Conservation (phyloP, 169 alveolate genomes). For the Amoebophrya sp. region DNA sequence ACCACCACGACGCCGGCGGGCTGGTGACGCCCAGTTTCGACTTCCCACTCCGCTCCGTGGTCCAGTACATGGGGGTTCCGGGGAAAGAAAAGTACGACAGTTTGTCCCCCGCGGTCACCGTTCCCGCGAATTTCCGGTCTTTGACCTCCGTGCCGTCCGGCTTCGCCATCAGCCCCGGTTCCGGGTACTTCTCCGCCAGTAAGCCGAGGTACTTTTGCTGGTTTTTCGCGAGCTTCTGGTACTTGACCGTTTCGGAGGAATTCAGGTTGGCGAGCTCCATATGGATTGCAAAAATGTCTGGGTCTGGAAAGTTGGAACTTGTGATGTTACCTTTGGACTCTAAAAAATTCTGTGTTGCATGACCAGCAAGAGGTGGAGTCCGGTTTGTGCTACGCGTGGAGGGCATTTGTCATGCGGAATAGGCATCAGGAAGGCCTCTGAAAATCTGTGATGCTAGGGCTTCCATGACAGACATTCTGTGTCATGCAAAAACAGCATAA, state of each 20-base stretch:
- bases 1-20: not conserved
- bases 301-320: too few species aligned
- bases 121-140: not conserved
- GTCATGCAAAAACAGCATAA: too few species aligned
- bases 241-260: not conserved
- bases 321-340: too few species aligned
- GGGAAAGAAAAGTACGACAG: not conserved
- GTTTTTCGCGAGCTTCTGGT: not conserved
- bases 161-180: slow-evolving; percentile 3
- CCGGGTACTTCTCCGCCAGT: not conserved
- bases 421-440: too few species aligned
- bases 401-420: too few species aligned
- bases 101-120: not conserved
- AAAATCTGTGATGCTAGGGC: too few species aligned
- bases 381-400: too few species aligned
- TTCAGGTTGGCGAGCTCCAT: too few species aligned
- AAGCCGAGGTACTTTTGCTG: not conserved
- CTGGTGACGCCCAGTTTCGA: not conserved
- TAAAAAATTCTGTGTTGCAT: too few species aligned
- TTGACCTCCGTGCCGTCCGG: not conserved
- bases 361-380: too few species aligned
- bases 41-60: not conserved
- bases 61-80: not conserved
- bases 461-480: too few species aligned
- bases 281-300: too few species aligned